Evolutionary conservation across 192 early-diverging fungal species (phyloP), one percentile per base, ranked within the genome.

Genomic region (Coemansia sp.): DNA sequence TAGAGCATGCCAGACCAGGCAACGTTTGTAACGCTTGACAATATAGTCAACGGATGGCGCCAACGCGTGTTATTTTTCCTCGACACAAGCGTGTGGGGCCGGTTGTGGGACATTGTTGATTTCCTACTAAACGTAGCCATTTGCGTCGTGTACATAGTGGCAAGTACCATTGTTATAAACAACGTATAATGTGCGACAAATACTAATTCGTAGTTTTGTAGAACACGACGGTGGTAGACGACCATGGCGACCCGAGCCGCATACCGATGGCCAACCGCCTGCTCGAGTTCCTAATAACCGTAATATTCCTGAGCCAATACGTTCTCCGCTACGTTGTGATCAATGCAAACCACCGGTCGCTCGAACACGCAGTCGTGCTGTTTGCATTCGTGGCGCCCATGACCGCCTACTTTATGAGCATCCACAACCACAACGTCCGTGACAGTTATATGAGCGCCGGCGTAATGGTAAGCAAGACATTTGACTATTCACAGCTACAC

Each of bases 381-480:
- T 66, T 83, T 41, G 73, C 76, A 15, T 70, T 70, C 17, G 56
- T 73, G 1, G 67, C 76, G 9, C 70, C 82, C 0, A 64, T 79
- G 9, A 45, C 64, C 3, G 82, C 82, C 2, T 76, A 58, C 21
- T 54, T 66, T 21, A 53, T 73, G 47, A 67, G 76, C 58, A 47
- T 65, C 10, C 65, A 65, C 25, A 67, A 50, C 58, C 29, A 59
- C 10, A 45, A 27, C 0, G 47, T 83, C 15, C 57, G 73, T 21
- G 51, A 62, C 60, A 79, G 76, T 52, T 83, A 79, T 37, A 72
- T 83, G 66, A 74, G 73, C 25, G 82, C 82, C 4, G 82, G 82
- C 1, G 73, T 76, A 17, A 65, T 79, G 66, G 80, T 74, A 79
- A 64, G 66, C 60, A 54, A 53, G 4, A 9, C 14, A 49, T 53